These are phyloP conservation scores for Bipolaris cookei DNA, from an alignment of 2,329 filamentous ascomycete species.

Conservation along the genomic window DNA sequence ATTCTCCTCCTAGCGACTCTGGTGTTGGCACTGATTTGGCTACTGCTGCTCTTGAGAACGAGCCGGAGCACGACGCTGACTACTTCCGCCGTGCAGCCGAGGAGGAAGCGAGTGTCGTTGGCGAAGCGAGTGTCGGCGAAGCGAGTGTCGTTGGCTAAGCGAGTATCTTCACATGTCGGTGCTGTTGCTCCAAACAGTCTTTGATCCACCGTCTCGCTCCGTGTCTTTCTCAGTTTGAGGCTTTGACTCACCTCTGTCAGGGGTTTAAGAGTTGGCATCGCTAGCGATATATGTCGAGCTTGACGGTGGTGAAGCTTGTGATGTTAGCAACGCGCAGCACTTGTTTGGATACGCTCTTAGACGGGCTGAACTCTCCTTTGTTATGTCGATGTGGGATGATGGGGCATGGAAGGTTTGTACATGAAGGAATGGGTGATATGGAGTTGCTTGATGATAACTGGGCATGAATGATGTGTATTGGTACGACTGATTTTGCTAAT, in stretches of 20 bases:
- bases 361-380: not conserved
- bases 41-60: constrained; percentile 35
- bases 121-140: constrained; percentile 35
- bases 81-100: constrained; percentile 47
- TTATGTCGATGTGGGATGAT: not conserved
- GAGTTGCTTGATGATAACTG: not conserved
- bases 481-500: not conserved
- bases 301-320: not conserved
- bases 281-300: constrained; percentile 6
- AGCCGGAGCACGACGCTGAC: constrained; percentile 39
- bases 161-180: not conserved
- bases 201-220: constrained; percentile 7
- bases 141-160: constrained; percentile 44
- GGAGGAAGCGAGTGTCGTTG: constrained; percentile 48
- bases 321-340: not conserved
- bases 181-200: not conserved
- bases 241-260: constrained; percentile 16
- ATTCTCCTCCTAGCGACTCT: constrained; percentile 42
- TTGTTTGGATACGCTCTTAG: not conserved
- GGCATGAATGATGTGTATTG: not conserved
- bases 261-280: constrained; percentile 22
- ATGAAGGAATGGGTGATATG: not conserved
- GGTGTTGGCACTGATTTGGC: constrained; percentile 49
- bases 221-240: constrained; percentile 11
- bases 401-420: not conserved